phyloP scores from a whole-genome alignment of 306 rosid genomes.

The Morella rubra region DNA sequence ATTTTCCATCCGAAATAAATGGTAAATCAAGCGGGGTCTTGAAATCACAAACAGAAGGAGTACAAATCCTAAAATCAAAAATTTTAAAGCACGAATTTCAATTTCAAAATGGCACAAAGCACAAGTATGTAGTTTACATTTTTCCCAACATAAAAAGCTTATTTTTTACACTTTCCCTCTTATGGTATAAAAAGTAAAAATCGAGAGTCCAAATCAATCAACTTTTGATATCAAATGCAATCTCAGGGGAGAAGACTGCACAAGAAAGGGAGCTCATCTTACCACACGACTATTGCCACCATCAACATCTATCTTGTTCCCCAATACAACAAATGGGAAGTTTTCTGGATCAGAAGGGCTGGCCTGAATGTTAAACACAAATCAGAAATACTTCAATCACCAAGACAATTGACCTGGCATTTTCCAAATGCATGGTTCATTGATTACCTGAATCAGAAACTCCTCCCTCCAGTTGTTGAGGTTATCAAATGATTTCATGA shows the following conservation, averaged over 20 bases:
- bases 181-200: background rate
- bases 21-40: too few relatives aligned
- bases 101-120: too few relatives aligned
- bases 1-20: too few relatives aligned
- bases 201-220: background rate
- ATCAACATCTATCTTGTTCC: slow-evolving; percentile 97
- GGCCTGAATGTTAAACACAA: slow-evolving; percentile 64
- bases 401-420: background rate
- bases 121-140: too few relatives aligned
- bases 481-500: slow-evolving; percentile 94
- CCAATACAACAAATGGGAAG: slow-evolving; percentile 97
- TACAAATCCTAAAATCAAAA: too few relatives aligned
- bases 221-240: background rate
- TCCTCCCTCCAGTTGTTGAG: slow-evolving; percentile 99
- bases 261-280: slow-evolving; percentile 33
- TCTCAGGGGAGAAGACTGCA: background rate
- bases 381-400: slow-evolving; percentile 12
- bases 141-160: background rate
- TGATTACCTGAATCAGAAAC: slow-evolving; percentile 87
- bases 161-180: background rate
- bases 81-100: too few relatives aligned
- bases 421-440: slow-evolving; percentile 3
- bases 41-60: too few relatives aligned
- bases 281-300: slow-evolving; percentile 97
- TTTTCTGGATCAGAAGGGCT: slow-evolving; percentile 98